A percentile compares a stretch with the other conserved stretches of the same genome.
phyloP scores from a whole-genome alignment of 371 early-diverging fungal species.

The Mortierella sp. region DNA sequence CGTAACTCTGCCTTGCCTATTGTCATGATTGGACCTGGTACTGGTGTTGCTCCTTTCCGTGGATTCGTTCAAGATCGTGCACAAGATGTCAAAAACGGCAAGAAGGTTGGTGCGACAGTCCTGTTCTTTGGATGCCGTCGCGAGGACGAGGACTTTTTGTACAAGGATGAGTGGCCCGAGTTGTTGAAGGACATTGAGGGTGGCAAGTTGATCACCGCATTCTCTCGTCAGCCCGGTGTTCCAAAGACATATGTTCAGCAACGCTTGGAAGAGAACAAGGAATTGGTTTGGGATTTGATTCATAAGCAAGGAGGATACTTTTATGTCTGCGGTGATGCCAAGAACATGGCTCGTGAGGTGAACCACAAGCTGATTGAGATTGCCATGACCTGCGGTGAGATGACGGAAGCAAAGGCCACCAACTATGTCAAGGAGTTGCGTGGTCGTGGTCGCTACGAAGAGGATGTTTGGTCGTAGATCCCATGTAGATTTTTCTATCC shows the following conservation, averaged over 20 bases:
- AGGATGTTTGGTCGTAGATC: slow-evolving; percentile 92
- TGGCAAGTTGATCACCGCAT: slow-evolving; percentile 80
- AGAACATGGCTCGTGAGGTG: slow-evolving; percentile 96
- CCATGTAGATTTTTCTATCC: background rate
- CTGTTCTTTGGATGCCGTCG: slow-evolving; percentile 95
- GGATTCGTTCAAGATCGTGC: slow-evolving; percentile 94
- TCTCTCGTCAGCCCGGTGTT: slow-evolving; percentile 71
- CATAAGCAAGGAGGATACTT: slow-evolving; percentile 78
- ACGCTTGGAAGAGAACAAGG: slow-evolving; percentile 69
- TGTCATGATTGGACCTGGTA: slow-evolving; percentile 98
- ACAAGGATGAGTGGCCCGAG: slow-evolving; percentile 85
- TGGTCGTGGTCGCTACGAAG: slow-evolving; percentile 86
- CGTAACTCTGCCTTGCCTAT: slow-evolving; percentile 82
- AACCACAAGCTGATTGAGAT: slow-evolving; percentile 73
- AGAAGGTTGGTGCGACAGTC: slow-evolving; percentile 80
- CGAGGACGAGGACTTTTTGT: slow-evolving; percentile 85
- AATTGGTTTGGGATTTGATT: slow-evolving; percentile 80
- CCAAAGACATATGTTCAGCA: slow-evolving; percentile 94
- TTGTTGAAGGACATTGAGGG: slow-evolving; percentile 68
- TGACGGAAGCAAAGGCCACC: slow-evolving; percentile 75
- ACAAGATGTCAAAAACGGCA: slow-evolving; percentile 62
- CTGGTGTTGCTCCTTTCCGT: slow-evolving; percentile 98
- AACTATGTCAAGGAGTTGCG: slow-evolving; percentile 87
- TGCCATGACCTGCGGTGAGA: slow-evolving; percentile 74
- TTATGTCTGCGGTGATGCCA: slow-evolving; percentile 97